These are phyloP conservation scores for Paramecium octaurelia DNA, from an alignment of 73 alveolate species.

Conservation along the genomic window DNA sequence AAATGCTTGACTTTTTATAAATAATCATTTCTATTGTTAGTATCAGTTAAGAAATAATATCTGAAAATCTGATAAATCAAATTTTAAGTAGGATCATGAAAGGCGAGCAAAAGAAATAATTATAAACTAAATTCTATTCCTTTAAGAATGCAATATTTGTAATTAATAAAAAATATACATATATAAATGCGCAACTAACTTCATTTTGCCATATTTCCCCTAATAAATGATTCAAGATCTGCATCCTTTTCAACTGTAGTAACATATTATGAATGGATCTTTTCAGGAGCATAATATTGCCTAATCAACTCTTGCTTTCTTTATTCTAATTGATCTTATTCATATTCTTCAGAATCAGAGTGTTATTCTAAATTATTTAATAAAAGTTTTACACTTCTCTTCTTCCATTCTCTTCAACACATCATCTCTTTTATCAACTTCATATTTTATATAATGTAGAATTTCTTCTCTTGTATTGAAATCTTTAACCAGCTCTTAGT, in stretches of 20 bases:
- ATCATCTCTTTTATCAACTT: neutral
- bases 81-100: too few relatives aligned
- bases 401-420: neutral
- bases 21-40: too few relatives aligned
- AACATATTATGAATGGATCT: neutral
- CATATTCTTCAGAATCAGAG: slow-evolving; percentile 27
- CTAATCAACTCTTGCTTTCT: neutral
- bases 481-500: neutral
- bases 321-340: slow-evolving; percentile 2
- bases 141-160: too few relatives aligned
- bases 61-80: too few relatives aligned
- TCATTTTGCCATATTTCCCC: neutral
- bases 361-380: neutral
- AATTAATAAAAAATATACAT: neutral
- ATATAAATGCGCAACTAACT: neutral
- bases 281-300: neutral
- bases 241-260: neutral
- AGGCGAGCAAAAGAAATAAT: too few relatives aligned
- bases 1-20: too few relatives aligned
- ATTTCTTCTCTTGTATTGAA: neutral
- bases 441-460: neutral
- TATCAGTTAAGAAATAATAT: too few relatives aligned
- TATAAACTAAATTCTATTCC: too few relatives aligned
- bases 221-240: neutral
- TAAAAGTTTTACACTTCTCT: neutral